Base-by-base conservation (phyloP, 2,329 filamentous ascomycete species). In the Diaporthe citriasiana region DNA sequence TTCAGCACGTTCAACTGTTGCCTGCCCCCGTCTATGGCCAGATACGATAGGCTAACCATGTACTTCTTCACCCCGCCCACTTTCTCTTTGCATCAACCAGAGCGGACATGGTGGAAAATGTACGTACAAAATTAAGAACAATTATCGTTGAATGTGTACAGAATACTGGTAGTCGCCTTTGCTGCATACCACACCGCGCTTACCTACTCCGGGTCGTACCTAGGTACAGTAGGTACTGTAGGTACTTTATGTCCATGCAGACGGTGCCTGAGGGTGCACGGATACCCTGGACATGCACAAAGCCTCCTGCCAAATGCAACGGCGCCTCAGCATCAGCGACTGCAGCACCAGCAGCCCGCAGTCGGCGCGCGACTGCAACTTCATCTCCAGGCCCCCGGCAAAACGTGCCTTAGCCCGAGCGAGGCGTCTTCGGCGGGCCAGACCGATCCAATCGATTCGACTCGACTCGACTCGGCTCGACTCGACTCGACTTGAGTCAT, bases 271-370 rank as follows among this genome's bases (percentile, higher is more conserved):
- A 45, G 45, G 22, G 17, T 35, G 63, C 45, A 66, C 63, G 63
- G 45, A 35, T 51, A 45, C 33, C 33, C 63, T 38, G 13, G 47
- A 38, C 25, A 50, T 38, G 45, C 40, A 33, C 59, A 40, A 51
- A 35, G n/a, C 33, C 47, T 38, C 47, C 47, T 53, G 30, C 45
- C 63, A 68, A 68, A 53, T 53, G 63, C 63, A 68, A 68, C 63
- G 63, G 63, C 63, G 63, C 63, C 63, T 68, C 63, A 66, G 63
- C 63, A 50, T 68, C 63, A 53, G 63, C 63, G n/a, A 51, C 63
- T 33, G 42, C 60, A 66, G 45, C 60, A 66, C 45, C 60, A 35
- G 60, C 42, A 30, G 40, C 60, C 60, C 33, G 60, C 30, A 66
- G 45, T 12, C 53, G 38, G 53, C 53, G 53, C 53, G 25, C 53